phyloP scores from a whole-genome alignment of 1,284 basidiomycete genomes.

The Rhodofomes roseus region DNA sequence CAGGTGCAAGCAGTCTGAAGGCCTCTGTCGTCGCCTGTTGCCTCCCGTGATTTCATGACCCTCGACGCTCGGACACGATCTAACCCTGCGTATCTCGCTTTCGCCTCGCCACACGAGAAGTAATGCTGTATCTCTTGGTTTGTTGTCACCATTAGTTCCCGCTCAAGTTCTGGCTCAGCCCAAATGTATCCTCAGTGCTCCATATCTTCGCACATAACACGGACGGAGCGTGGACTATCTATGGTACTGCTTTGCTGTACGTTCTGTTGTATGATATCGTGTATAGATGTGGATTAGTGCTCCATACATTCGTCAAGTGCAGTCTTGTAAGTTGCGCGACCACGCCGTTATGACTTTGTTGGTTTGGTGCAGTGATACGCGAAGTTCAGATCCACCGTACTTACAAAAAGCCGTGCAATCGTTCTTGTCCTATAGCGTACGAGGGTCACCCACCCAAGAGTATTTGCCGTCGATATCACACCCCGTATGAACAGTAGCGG shows the following conservation, averaged over 20 bases:
- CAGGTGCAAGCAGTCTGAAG: slow-evolving; percentile 6
- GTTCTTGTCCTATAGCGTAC: too few species aligned
- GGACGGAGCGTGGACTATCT: background rate
- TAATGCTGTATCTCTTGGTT: background rate
- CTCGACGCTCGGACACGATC: background rate
- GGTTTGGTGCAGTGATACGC: too few species aligned
- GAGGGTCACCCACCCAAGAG: too few species aligned
- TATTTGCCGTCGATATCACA: too few species aligned
- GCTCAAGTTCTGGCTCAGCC: background rate
- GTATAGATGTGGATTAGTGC: background rate
- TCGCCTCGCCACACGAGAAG: too few species aligned
- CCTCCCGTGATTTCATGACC: too few species aligned
- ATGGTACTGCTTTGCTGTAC: background rate
- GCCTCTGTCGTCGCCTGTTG: background rate
- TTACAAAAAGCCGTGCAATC: too few species aligned
- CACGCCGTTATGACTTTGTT: too few species aligned
- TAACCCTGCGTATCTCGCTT: background rate
- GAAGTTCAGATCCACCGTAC: too few species aligned
- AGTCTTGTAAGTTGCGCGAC: too few species aligned
- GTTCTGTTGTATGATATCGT: background rate
- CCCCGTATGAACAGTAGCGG: too few species aligned
- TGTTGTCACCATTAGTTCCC: background rate
- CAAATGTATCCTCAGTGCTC: background rate
- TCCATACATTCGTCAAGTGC: background rate
- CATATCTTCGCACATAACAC: background rate